These are phyloP conservation scores for Noccaea bulbosa DNA, from an alignment of 345 rosid species.

Conservation along the genomic window DNA sequence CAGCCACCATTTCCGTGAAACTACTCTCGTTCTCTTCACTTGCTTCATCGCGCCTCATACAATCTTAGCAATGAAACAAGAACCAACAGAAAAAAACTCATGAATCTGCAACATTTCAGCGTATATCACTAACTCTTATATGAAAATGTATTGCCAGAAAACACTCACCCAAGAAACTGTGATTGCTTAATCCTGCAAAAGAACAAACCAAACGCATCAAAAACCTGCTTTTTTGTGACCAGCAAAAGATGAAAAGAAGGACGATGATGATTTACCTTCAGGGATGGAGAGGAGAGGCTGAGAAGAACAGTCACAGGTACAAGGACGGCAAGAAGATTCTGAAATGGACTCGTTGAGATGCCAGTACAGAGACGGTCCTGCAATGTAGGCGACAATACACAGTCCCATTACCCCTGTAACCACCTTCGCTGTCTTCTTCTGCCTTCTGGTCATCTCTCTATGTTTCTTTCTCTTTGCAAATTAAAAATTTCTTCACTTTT, in stretches of 20 bases:
- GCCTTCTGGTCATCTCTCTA: constrained; percentile 47
- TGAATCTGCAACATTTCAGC: not conserved
- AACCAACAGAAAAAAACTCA: constrained; percentile 8
- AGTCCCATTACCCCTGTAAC: constrained; percentile 50
- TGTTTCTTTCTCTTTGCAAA: constrained; percentile 31
- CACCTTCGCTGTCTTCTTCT: constrained; percentile 51
- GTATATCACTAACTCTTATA: not conserved
- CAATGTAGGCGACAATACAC: constrained; percentile 51
- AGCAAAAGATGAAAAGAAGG: not conserved
- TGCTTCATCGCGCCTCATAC: constrained; percentile 53
- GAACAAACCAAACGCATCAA: constrained; percentile 22
- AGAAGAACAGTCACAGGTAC: constrained; percentile 68
- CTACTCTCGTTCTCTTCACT: constrained; percentile 56
- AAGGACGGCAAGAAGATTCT: constrained; percentile 52
- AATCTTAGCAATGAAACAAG: constrained; percentile 47
- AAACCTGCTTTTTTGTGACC: constrained; percentile 2
- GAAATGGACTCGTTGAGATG: constrained; percentile 51
- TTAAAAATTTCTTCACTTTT: constrained; percentile 22
- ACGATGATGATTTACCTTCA: constrained; percentile 45
- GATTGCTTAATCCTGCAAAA: constrained; percentile 57
- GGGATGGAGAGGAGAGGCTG: constrained; percentile 57
- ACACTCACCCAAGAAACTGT: constrained; percentile 55
- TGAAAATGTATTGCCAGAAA: constrained; percentile 13
- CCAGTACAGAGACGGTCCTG: constrained; percentile 65
- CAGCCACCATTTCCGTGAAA: constrained; percentile 51